Evolutionary conservation across 768 basidiomycete genomes (phyloP), one percentile per base, ranked within the genome.

Genomic region (Harrya chromipes): DNA sequence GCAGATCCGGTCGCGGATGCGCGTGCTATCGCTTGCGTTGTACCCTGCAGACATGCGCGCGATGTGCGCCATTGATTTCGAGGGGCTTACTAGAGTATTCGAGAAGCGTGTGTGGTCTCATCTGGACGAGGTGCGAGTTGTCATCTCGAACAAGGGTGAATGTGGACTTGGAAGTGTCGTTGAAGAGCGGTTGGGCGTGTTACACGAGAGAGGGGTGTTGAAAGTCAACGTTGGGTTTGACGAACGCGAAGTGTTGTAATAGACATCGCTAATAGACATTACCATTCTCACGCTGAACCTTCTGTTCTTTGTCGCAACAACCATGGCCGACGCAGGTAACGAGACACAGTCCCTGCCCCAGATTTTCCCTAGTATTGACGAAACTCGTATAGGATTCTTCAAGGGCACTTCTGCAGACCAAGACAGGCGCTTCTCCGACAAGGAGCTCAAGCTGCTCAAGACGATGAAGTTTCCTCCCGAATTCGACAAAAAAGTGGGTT

Each of bases 341-440:
- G 43, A 51, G 24, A 37, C 36, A 57, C 61, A 58, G 45, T 11
- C 10, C 24, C 13, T 39, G 52, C 33, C 38, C 29, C 38, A 53
- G 48, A 56, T 42, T 56, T 64, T 60, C 0, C 11, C 7, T 11
- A 24, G 33, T 20, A 8, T 29, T 47, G n/a, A 49, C 24, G 13
- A 56, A 61, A 52, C 5, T 29, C 16, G 29, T 40, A 33, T 61
- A 49, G 89, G 89, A 24, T 90, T 90, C 68, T 90, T 92, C 84
- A 90, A 90, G 70, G 90, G 90, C 63, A 92, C 89, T 21, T 90
- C 87, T 56, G 85, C 88, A 27, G 90, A 90, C 74, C 89, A 94
- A 70, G 91, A 94, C 68, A 83, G 87, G 57, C 82, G 94, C 43
- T 97, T 97, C 70, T 89, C 89, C 24, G 90, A 97, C 80, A 97